These are phyloP conservation scores for Oryza australiensis DNA, from an alignment of 176 grass and related monocot species.

Conservation along the genomic window DNA sequence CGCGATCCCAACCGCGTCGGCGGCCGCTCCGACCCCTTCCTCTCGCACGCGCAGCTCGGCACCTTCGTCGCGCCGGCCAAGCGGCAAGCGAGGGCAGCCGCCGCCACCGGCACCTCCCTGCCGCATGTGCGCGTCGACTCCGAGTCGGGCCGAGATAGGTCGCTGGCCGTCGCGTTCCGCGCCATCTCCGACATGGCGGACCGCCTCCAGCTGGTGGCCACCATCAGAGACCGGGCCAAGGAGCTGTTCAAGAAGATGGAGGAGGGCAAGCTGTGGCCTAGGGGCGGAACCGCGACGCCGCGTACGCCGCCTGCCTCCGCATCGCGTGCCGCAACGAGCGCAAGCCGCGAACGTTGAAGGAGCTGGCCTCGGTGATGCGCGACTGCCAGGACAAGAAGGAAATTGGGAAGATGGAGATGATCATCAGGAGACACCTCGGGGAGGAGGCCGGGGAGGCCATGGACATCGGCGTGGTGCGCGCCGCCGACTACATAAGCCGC, in stretches of 20 bases:
- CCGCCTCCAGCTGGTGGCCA: not conserved
- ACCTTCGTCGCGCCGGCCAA: not conserved
- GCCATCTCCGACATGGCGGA: not conserved
- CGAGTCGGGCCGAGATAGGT: not conserved
- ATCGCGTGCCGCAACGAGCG: not conserved
- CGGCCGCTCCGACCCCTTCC: not conserved
- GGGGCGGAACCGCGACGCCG: not conserved
- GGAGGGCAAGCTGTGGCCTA: not conserved
- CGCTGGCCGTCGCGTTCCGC: not conserved
- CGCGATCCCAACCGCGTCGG: not conserved
- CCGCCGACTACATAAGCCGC: not conserved
- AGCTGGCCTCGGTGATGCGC: not conserved
- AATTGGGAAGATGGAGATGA: not conserved
- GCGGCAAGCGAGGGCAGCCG: not conserved
- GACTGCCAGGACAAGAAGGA: not conserved
- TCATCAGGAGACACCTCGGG: not conserved
- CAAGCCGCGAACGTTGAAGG: not conserved
- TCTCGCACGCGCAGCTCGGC: not conserved
- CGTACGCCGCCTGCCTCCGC: not conserved
- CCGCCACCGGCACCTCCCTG: too few species aligned
- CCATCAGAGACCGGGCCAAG: not conserved
- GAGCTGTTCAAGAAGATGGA: not conserved
- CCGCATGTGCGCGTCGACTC: too few species aligned
- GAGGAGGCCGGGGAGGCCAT: not conserved
- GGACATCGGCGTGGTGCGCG: not conserved